Conservation (phyloP, 768 basidiomycete species). For the Gymnopilus dilepis region DNA sequence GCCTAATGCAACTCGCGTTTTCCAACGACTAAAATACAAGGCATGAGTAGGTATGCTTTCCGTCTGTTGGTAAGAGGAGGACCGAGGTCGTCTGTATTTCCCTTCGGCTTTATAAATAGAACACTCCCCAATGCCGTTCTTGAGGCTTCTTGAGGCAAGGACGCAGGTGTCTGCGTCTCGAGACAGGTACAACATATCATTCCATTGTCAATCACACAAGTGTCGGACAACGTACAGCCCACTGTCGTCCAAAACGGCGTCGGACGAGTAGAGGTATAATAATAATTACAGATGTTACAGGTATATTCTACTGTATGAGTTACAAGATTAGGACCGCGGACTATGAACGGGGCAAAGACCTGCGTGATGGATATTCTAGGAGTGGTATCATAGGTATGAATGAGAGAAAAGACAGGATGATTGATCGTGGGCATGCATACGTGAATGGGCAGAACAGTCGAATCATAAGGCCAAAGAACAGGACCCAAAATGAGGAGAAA, state of each 20-base stretch:
- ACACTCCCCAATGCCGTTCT: not conserved
- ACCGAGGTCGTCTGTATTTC: no score
- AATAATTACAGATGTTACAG: slow-evolving; percentile 3
- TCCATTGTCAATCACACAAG: not conserved
- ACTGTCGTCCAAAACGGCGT: not conserved
- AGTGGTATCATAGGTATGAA: not conserved
- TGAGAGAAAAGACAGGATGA: not conserved
- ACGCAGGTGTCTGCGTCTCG: not conserved
- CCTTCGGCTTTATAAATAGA: no score
- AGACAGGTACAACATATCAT: not conserved
- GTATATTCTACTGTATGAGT: not conserved
- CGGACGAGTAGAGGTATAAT: not conserved
- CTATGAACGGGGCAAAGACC: not conserved
- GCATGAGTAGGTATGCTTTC: no score
- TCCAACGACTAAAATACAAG: no score
- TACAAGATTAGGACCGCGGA: not conserved
- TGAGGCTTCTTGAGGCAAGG: not conserved
- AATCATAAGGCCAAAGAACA: not conserved
- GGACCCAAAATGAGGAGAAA: not conserved
- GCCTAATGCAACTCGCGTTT: no score
- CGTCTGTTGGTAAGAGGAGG: no score
- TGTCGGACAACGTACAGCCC: not conserved
- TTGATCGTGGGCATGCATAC: not conserved
- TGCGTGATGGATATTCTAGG: not conserved
- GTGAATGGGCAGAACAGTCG: not conserved